Evolutionary conservation across 352 stramenopile species (phyloP).

Genomic region (Peronospora belbahrii): DNA sequence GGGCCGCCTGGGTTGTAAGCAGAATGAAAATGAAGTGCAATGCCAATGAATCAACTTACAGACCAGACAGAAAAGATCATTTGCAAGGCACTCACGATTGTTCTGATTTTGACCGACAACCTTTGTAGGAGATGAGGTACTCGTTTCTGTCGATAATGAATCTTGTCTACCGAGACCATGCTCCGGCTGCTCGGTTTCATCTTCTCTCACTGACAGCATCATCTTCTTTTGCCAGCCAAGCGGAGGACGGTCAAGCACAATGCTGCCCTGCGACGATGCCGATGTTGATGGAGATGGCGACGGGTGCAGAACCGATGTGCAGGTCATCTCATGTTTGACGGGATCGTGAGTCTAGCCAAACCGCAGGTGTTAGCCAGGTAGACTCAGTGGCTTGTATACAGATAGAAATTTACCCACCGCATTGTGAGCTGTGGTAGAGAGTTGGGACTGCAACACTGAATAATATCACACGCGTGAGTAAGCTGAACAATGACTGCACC

Average conservation of each 20-base stretch:
- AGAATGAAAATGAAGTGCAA: not conserved
- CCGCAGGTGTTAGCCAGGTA: not conserved
- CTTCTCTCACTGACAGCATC: slow-evolving; percentile 12
- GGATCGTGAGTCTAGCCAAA: slow-evolving; percentile 2
- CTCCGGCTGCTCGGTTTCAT: not conserved
- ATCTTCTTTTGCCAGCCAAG: slow-evolving; percentile 37
- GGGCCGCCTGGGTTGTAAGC: not conserved
- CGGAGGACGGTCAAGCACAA: slow-evolving; percentile 28
- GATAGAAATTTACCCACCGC: slow-evolving; percentile 1
- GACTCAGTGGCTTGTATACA: not conserved
- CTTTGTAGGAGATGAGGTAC: not conserved
- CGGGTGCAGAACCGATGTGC: slow-evolving; percentile 2
- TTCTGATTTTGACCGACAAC: not conserved
- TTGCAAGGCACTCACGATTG: slow-evolving; percentile 5
- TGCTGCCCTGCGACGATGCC: slow-evolving; percentile 35
- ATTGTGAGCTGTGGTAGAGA: slow-evolving; percentile 4
- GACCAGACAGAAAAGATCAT: not conserved
- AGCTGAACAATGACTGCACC: not conserved
- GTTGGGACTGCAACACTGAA: slow-evolving; percentile 24
- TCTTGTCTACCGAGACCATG: not conserved
- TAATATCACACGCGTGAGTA: not conserved
- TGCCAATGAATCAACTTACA: not conserved
- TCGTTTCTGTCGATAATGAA: not conserved
- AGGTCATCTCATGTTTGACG: not conserved
- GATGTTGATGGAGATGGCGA: slow-evolving; percentile 24